A percentile compares a stretch with the other conserved stretches of the same genome.
phyloP scores from a whole-genome alignment of 1,139 yeast species.

The Saccharomyces hybrid region DNA sequence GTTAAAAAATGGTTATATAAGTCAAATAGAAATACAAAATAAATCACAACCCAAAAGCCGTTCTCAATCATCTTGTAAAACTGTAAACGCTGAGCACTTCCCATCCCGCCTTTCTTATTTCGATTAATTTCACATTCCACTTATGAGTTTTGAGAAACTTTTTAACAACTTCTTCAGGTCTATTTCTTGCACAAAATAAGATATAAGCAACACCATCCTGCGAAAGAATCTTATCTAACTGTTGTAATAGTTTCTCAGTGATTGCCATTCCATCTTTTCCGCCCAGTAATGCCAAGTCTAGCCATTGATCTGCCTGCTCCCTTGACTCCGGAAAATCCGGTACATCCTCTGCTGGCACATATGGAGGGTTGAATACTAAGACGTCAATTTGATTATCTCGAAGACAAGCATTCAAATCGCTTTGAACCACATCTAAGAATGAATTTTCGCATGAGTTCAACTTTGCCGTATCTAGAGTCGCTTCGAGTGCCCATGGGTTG shows the following conservation, averaged over 20 bases:
- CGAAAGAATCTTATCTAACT: slow-evolving; percentile 43
- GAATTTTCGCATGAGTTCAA: slow-evolving; percentile 38
- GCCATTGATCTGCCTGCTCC: slow-evolving; percentile 53
- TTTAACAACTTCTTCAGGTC: slow-evolving; percentile 53
- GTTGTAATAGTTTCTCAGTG: slow-evolving; percentile 55
- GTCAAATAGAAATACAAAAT: neutral
- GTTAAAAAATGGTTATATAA: neutral
- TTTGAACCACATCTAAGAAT: slow-evolving; percentile 50
- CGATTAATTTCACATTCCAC: slow-evolving; percentile 49
- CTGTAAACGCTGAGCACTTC: slow-evolving; percentile 78
- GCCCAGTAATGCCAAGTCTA: slow-evolving; percentile 83
- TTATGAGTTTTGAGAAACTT: slow-evolving; percentile 40
- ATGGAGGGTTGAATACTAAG: slow-evolving; percentile 87
- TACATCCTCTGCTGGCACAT: slow-evolving; percentile 76
- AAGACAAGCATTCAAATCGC: slow-evolving; percentile 49
- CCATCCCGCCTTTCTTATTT: slow-evolving; percentile 86
- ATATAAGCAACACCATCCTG: slow-evolving; percentile 70
- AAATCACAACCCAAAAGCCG: neutral
- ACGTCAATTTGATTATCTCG: slow-evolving; percentile 48
- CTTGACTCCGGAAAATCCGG: slow-evolving; percentile 41
- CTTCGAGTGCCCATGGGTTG: slow-evolving; percentile 65
- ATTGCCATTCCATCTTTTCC: slow-evolving; percentile 86
- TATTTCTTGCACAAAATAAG: slow-evolving; percentile 77
- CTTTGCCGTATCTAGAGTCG: slow-evolving; percentile 45
- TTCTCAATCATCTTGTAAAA: slow-evolving; percentile 6